phyloP scores from a whole-genome alignment of 352 stramenopile genomes.

The Phytophthora hybrid region DNA sequence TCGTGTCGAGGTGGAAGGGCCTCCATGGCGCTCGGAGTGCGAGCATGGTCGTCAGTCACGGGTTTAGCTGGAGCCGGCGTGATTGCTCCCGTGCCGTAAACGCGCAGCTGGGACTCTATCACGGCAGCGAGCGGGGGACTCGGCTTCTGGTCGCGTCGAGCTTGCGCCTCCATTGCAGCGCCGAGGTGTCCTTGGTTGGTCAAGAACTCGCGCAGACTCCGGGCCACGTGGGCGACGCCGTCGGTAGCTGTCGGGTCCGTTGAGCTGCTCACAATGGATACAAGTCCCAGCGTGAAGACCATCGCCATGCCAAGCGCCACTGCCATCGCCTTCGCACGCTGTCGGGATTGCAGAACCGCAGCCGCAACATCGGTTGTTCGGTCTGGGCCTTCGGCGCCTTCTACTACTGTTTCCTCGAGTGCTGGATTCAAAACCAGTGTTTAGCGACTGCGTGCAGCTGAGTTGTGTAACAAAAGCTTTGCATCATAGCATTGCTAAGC shows the following conservation, averaged over 20 bases:
- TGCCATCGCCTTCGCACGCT: constrained; percentile 14
- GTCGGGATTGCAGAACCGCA: constrained; percentile 6
- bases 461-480: too few species aligned
- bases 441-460: too few species aligned
- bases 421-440: too few species aligned
- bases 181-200: background rate
- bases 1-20: background rate
- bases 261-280: constrained; percentile 26
- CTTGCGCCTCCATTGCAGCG: constrained; percentile 10
- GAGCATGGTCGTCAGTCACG: background rate
- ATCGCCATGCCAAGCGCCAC: constrained; percentile 27
- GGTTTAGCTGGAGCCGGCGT: background rate
- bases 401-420: too few species aligned
- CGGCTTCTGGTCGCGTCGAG: background rate
- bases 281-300: constrained; percentile 19
- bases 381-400: too few species aligned
- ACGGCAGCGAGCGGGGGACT: background rate
- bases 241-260: too few species aligned
- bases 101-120: constrained; percentile 3
- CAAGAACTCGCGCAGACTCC: constrained; percentile 12
- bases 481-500: too few species aligned
- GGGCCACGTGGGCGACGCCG: constrained; percentile 5
- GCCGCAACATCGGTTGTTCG: too few species aligned
- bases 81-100: background rate
- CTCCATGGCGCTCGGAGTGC: constrained; percentile 6